Percentiles rank a stretch among this genome's conserved stretches.
Conservation (phyloP, 2,329 filamentous ascomycete species). For the Chaetothyriales sp. region DNA sequence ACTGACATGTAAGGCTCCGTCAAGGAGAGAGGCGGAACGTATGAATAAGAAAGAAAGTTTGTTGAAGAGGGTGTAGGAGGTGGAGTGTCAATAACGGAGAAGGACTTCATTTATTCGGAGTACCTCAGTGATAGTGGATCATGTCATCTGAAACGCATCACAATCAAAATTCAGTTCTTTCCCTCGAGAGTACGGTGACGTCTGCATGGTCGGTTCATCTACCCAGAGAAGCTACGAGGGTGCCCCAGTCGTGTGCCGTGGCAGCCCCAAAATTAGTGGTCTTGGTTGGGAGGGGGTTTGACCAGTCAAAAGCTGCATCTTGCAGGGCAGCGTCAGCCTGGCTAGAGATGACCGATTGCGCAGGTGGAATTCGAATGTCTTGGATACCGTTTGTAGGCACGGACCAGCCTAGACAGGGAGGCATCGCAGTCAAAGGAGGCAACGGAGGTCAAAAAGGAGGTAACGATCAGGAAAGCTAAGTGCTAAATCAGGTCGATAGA, state of each 20-base stretch:
- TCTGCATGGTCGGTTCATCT: background rate
- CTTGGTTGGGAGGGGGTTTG: background rate
- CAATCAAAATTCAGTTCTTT: background rate
- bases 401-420: background rate
- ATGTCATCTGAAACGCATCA: background rate
- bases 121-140: background rate
- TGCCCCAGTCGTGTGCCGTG: background rate
- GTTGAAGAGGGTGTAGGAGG: background rate
- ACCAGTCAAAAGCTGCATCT: background rate
- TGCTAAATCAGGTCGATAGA: background rate
- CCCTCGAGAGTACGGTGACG: background rate
- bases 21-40: background rate
- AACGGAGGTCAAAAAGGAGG: background rate
- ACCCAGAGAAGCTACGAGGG: background rate
- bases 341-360: no score
- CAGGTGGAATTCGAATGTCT: background rate
- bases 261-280: background rate
- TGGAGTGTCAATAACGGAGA: background rate
- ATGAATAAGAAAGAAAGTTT: background rate
- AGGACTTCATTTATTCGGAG: background rate
- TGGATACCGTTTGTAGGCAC: no score
- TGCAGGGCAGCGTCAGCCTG: background rate
- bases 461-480: background rate
- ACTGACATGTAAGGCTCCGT: background rate
- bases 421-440: no score